phyloP scores from a whole-genome alignment of 1,284 basidiomycete species.

The Wolfiporia cocos region DNA sequence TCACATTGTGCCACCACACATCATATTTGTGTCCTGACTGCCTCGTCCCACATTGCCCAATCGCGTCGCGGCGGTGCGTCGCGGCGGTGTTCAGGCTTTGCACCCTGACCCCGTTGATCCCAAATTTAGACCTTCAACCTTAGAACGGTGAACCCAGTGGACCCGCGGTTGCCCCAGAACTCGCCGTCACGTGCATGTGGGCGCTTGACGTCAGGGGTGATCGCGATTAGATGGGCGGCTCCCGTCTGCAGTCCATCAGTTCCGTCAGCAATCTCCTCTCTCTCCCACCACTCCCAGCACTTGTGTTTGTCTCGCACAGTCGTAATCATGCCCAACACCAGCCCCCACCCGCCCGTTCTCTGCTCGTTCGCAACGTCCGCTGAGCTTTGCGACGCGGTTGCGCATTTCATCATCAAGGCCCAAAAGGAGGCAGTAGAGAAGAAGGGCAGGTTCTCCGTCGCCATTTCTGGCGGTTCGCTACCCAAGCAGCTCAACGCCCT shows the following conservation, averaged over 20 bases:
- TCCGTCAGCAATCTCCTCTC: neutral
- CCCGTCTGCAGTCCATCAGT: neutral
- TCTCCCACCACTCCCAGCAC: no score
- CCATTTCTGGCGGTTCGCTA: constrained; percentile 90
- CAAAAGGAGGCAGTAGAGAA: constrained; percentile 89
- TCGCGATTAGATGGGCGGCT: neutral
- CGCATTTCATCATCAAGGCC: constrained; percentile 80
- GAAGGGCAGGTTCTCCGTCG: constrained; percentile 87
- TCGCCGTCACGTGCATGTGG: neutral
- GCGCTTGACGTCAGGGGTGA: constrained; percentile 6
- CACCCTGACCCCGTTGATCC: no score
- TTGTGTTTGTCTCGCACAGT: no score
- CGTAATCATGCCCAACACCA: constrained; percentile 19
- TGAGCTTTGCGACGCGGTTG: constrained; percentile 60
- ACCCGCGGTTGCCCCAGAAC: no score
- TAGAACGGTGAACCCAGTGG: no score
- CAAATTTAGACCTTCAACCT: no score
- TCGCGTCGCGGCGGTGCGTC: no score
- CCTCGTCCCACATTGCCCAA: no score
- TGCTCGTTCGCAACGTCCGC: constrained; percentile 63
- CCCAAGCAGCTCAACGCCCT: constrained; percentile 81
- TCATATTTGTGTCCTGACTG: no score
- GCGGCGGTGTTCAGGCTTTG: no score
- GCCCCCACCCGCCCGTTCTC: constrained; percentile 67
- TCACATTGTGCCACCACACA: no score